Base-by-base conservation (phyloP, 169 alveolate species). In the Theileria sp. region DNA sequence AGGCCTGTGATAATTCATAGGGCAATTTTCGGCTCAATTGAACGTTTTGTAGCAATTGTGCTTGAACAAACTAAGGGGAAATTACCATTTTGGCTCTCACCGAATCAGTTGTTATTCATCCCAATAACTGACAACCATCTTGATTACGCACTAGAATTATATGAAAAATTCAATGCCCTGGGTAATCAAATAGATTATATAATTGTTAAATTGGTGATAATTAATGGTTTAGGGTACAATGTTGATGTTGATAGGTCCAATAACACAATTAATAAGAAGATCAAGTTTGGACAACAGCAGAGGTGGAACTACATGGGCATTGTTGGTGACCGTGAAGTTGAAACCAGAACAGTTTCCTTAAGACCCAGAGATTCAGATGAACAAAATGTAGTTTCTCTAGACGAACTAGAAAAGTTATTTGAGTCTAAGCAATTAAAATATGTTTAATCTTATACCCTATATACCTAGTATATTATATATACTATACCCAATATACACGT, bases 21-120 rank as follows among this genome's bases (percentile, higher is more conserved):
- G 92, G 99, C 99, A n/a, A 97, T 98, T 60, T 91, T 97, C 25
- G 99, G 99, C 9, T 95, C 98, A 21, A 92, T 97, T 30, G 99
- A 97, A 82, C 93, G 99, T 81, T 95, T 96, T 92, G 93, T 96
- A 13, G 99, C 99, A 34, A 95, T 98, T 56, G 89, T 97, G 25
- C 90, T 94, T 26, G 99, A 98, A 82, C 99, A 98, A 84, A 85
- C 97, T 17, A 99, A 96, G 28, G 99, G 99, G 34, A 97, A 97
- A 88, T 93, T 98, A 93, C 99, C 99, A 9, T 98, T 98, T 83
- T 98, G 99, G 99, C 89, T 98, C 21, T 95, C 98, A 25, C 99
- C 99, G 15, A 93, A 98, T 62, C 98, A 98, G 94, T 94, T 96
- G 50, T 91, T 95, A 23, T 94, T 98, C 38, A 82, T 95, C 68